Evolutionary conservation across 1,139 yeast species (phyloP).

Genomic region (Yamadazyma mexicana): DNA sequence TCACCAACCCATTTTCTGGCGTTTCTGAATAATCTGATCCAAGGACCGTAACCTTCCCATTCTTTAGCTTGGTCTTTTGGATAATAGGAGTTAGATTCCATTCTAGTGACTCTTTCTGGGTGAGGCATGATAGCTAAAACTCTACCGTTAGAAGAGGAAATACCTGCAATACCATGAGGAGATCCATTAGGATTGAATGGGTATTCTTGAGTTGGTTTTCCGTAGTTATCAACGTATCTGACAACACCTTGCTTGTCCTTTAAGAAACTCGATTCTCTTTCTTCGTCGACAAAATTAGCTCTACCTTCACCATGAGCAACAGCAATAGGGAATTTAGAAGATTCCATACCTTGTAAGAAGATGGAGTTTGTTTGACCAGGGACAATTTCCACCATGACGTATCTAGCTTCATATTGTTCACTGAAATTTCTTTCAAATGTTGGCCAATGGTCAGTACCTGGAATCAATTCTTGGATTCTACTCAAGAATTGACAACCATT

Average conservation of each 20-base stretch:
- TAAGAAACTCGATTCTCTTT: conserved; percentile 45
- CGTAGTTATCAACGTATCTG: conserved; percentile 88
- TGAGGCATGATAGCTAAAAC: conserved; percentile 99
- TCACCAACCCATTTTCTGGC: conserved; percentile 92
- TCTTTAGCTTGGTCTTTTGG: conserved; percentile 65
- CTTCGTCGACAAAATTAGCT: conserved; percentile 60
- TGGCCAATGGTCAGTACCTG: conserved; percentile 98
- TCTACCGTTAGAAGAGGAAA: conserved; percentile 86
- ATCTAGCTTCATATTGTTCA: conserved; percentile 97
- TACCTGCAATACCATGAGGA: conserved; percentile 90
- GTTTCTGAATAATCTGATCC: conserved; percentile 91
- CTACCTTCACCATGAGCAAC: conserved; percentile 99
- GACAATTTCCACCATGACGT: conserved; percentile 82
- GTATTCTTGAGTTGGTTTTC: conserved; percentile 73
- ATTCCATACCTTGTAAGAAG: conserved; percentile 87
- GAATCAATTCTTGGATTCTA: conserved; percentile 82
- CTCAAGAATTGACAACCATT: conserved; percentile 98
- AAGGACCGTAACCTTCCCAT: conserved; percentile 84
- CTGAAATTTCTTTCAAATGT: conserved; percentile 86
- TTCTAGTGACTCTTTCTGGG: conserved; percentile 91
- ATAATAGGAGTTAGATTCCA: conserved; percentile 89
- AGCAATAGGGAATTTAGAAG: conserved; percentile 90
- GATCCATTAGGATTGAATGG: conserved; percentile 98
- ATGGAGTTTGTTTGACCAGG: conserved; percentile 55
- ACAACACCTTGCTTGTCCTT: conserved; percentile 55